Evolutionary conservation across 345 rosid genomes (phyloP), one percentile per base, ranked within the genome.

Genomic region (Hypericum androsaemum): DNA sequence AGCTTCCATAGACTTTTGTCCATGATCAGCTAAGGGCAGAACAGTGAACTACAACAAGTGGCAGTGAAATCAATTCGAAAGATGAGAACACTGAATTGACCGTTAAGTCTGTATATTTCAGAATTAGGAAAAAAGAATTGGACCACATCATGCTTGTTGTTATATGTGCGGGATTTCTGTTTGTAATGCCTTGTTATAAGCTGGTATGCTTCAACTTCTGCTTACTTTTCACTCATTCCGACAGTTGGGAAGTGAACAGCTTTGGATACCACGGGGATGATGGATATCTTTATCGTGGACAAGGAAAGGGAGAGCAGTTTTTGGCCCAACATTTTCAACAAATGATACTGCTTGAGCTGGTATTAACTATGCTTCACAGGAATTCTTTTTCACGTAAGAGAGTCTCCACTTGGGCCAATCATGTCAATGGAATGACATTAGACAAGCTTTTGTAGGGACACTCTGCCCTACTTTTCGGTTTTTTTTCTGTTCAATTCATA

Each of bases 231-330:
- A 13, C 50, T 10, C n/a, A 46, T 46, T 46, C 12, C 42, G 32
- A 22, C 66, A 92, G 98, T 52, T 92, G 98, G 98, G 98, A 88
- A 85, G 78, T 69, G 50, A 88, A 88, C 74, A 85, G 94, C 64
- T 85, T 78, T 57, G 98, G 98, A 13, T 92, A 88, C 76, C 97
- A 88, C 69, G 95, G 98, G 58, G 98, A 92, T 60, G 90, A 85
- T 81, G 98, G 98, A 44, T 8, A 43, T 44, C 77, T 92, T 49
- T 88, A 85, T 56, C 83, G 57, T 53, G 98, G 90, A 43, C 74
- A 75, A 37, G 94, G 72, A 41, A 92, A 68, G 63, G 98, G 95
- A 53, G 90, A 85, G 59, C 53, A 75, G 12, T 85, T 85, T n/a
- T n/a, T 60, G 97, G 97, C 59, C 95, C 97, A 53, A 81, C 88